A percentile compares a stretch with the other conserved stretches of the same genome.
Conservation (phyloP, 2,329 filamentous ascomycete species). For the Colletotrichum cordylinicola region DNA sequence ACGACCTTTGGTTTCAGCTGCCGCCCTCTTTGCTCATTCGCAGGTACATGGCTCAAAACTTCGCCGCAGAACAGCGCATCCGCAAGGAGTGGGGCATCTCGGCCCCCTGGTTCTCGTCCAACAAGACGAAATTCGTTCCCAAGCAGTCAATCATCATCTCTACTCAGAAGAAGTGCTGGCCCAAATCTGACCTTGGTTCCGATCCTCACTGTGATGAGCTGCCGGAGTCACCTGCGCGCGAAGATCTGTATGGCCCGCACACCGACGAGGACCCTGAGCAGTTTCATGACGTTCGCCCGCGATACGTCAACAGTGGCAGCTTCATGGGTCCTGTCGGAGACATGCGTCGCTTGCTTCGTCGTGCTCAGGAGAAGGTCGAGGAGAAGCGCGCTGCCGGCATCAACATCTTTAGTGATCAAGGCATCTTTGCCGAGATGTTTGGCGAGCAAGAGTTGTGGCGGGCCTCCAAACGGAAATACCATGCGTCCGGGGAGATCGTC, state of each 20-base stretch:
- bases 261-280: conserved; percentile 23
- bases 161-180: conserved; percentile 29
- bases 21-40: conserved; percentile 39
- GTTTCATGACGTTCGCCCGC: conserved; percentile 28
- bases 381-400: conserved; percentile 11
- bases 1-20: conserved; percentile 46
- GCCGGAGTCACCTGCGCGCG: conserved; percentile 26
- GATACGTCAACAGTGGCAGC: conserved; percentile 34
- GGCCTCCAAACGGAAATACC: background rate
- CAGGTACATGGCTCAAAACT: conserved; percentile 38
- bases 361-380: conserved; percentile 28
- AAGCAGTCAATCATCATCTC: conserved; percentile 28
- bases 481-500: background rate
- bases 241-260: conserved; percentile 27
- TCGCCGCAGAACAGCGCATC: conserved; percentile 35
- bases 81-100: conserved; percentile 28
- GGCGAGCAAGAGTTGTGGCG: conserved; percentile 30
- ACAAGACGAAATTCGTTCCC: conserved; percentile 25
- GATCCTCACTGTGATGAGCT: conserved; percentile 29
- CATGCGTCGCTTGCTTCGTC: conserved; percentile 28
- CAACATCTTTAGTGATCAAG: conserved; percentile 33
- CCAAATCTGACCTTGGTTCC: conserved; percentile 16
- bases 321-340: conserved; percentile 34
- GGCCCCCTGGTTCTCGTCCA: background rate
- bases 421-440: conserved; percentile 35